phyloP scores from a whole-genome alignment of 257 asterid genomes.

The Pogostemon cablin region DNA sequence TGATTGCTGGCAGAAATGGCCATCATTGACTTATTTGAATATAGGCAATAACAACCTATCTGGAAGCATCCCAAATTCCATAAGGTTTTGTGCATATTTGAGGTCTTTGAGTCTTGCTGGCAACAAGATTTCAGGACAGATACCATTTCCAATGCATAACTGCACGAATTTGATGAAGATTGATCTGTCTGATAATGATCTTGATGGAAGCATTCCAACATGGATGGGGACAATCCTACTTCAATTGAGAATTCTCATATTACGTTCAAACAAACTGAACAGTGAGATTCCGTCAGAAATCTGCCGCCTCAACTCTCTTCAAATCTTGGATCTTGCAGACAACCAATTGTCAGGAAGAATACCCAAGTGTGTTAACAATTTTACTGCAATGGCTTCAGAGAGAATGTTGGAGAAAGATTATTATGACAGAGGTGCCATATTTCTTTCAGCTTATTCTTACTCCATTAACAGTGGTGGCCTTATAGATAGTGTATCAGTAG shows the following conservation, averaged over 20 bases:
- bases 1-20: no score
- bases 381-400: slow-evolving; percentile 38
- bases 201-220: slow-evolving; percentile 36
- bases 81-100: no score
- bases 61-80: no score
- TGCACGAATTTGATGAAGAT: slow-evolving; percentile 28
- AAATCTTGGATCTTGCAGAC: slow-evolving; percentile 39
- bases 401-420: not conserved
- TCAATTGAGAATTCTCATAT: slow-evolving; percentile 27
- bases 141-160: slow-evolving; percentile 33
- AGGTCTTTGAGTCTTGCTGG: no score
- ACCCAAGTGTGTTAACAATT: slow-evolving; percentile 34
- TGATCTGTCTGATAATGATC: slow-evolving; percentile 35
- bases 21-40: no score
- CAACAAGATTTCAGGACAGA: slow-evolving; percentile 26
- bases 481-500: slow-evolving; percentile 21
- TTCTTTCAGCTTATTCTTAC: not conserved
- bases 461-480: not conserved
- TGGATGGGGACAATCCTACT: slow-evolving; percentile 32
- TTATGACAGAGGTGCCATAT: no score
- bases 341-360: slow-evolving; percentile 31
- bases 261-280: slow-evolving; percentile 38
- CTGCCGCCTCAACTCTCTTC: slow-evolving; percentile 32
- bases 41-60: no score
- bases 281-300: slow-evolving; percentile 32